Conservation (phyloP, 2,329 filamentous ascomycete genomes). For the Drechslerella coelobrocha region DNA sequence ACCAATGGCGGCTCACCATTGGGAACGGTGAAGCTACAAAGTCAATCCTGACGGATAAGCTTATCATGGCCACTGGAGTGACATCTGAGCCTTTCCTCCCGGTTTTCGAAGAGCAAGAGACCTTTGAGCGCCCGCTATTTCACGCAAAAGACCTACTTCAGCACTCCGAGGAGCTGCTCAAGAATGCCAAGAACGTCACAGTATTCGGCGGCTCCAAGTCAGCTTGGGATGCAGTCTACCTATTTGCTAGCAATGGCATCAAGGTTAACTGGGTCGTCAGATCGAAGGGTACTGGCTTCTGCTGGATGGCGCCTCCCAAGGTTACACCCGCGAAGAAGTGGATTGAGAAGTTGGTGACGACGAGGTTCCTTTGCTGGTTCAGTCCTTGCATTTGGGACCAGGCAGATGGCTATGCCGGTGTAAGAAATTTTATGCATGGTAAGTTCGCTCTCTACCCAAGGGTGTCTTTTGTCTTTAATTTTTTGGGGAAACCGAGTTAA, state of each 20-base stretch:
- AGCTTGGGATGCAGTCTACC: conserved; percentile 70
- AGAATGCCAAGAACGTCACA: conserved; percentile 60
- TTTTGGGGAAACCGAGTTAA: conserved; percentile 62
- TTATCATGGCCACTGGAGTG: conserved; percentile 66
- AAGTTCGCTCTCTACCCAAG: conserved; percentile 59
- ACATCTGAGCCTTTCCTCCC: conserved; percentile 64
- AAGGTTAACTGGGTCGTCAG: conserved; percentile 69
- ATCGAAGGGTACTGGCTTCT: conserved; percentile 65
- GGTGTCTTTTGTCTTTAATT: too few species aligned
- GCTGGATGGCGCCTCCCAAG: conserved; percentile 67
- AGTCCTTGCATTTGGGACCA: conserved; percentile 76
- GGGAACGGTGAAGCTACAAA: conserved; percentile 53
- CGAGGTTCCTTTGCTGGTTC: conserved; percentile 74
- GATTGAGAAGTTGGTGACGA: conserved; percentile 72
- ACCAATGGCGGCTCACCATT: conserved; percentile 61
- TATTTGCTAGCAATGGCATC: conserved; percentile 65
- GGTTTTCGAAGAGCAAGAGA: conserved; percentile 61
- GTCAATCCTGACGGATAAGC: conserved; percentile 57
- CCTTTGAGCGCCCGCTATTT: conserved; percentile 62
- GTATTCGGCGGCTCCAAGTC: conserved; percentile 71
- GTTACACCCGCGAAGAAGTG: conserved; percentile 73
- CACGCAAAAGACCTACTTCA: conserved; percentile 62
- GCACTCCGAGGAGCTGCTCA: conserved; percentile 58
- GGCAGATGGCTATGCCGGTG: conserved; percentile 66
- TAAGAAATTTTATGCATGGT: conserved; percentile 66